A percentile compares a stretch with the other conserved stretches of the same genome.
phyloP scores from a whole-genome alignment of 73 alveolate species.

The Tetrahymena elliotti region DNA sequence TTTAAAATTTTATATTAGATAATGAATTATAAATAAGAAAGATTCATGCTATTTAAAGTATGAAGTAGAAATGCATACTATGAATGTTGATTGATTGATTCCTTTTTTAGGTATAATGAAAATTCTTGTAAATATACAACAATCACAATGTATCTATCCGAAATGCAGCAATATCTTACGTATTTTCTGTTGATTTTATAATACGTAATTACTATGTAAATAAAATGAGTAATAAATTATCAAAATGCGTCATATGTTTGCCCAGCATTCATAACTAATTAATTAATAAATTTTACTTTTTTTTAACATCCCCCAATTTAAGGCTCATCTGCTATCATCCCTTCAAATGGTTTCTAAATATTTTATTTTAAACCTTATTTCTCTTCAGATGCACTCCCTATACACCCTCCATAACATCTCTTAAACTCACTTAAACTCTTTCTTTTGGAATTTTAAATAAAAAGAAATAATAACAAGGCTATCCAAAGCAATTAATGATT shows the following conservation, averaged over 20 bases:
- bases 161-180: not conserved
- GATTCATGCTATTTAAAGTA: not conserved
- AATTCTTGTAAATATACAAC: not conserved
- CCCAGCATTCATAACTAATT: not conserved
- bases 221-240: not conserved
- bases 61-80: not conserved
- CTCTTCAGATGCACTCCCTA: not conserved
- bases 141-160: not conserved
- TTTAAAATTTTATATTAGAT: not conserved
- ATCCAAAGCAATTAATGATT: not conserved
- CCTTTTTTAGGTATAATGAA: not conserved
- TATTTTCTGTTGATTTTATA: not conserved
- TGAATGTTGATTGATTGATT: not conserved
- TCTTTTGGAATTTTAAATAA: no score
- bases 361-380: no score
- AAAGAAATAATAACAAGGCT: not conserved
- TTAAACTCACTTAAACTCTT: no score
- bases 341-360: not conserved
- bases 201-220: not conserved
- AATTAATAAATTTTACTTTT: not conserved
- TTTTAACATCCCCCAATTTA: not conserved
- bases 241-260: not conserved
- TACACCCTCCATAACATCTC: not conserved
- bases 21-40: not conserved
- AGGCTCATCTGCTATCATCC: not conserved